Base-by-base conservation (phyloP, 2,329 filamentous ascomycete genomes). In the Cercospora zeae-maydis region DNA sequence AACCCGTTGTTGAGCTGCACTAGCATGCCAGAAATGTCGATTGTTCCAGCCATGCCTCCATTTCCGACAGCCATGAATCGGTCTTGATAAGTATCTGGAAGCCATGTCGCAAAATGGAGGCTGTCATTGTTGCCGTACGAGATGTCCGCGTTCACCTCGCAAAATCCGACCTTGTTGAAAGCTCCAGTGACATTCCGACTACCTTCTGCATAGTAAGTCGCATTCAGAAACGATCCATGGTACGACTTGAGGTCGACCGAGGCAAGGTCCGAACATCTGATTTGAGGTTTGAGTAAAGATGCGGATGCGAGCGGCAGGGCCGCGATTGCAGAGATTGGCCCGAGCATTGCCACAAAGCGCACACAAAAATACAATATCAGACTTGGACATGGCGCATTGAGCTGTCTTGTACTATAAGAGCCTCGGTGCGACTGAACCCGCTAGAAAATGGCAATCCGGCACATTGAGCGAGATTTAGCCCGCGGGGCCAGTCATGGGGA, bases 1-100 rank as follows among this genome's bases (percentile, higher is more conserved):
- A 70, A 24, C 1, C 70, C 71, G n/a, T 61, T 64, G 36, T 72
- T 71, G 7, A 72, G 61, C 47, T 73, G 67, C 9, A 52, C 55
- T 27, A 72, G 62, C 69, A 73, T 68, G 16, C 61, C 61, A 11
- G 27, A 42, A n/a, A 63, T 65, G 49, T 70, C 70, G 33, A 72
- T 69, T 4, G 36, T 55, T 14, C 71, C 71, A 5, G 71, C 71
- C 67, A 73, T 70, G 33, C 71, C 71, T 11, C 70, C 70, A 56
- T 72, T 71, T 34, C 71, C 71, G 2, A 73, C 70, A 10, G 71
- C 70, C 42, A 73, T 65, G 64, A 73, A 73, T 1, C 71, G 67
- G 45, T 62, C 62, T 37, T 69, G 58, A 54, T 72, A 72, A 1
- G 49, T n/a, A 31, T 70, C 66, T n/a, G 71, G 71, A 0, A 73